Percentiles rank a stretch among this genome's conserved stretches.
phyloP scores from a whole-genome alignment of 805 yeast genomes.

The Starmerella sirachaensis region DNA sequence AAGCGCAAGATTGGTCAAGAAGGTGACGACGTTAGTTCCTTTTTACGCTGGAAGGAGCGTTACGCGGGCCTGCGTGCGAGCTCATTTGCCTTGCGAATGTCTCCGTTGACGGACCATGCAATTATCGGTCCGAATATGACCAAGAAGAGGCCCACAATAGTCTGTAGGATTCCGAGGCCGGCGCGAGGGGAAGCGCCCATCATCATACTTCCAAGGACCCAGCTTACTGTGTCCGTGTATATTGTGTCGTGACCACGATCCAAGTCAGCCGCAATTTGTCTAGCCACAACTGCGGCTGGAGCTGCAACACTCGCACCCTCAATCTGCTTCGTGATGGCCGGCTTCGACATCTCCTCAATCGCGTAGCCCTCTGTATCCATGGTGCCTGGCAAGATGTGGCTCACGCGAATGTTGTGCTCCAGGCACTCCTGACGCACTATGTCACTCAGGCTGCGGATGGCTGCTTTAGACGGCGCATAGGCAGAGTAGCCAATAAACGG shows the following conservation, averaged over 20 bases:
- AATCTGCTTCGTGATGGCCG: conserved; percentile 63
- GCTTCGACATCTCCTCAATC: conserved; percentile 74
- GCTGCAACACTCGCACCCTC: conserved; percentile 79
- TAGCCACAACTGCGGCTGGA: conserved; percentile 53
- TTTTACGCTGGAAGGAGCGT: too few species aligned
- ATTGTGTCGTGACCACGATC: conserved; percentile 57
- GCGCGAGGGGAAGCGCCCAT: conserved; percentile 22
- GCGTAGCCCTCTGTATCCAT: conserved; percentile 78
- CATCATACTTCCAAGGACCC: conserved; percentile 53
- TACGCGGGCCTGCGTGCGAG: too few species aligned
- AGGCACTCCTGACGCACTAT: conserved; percentile 69
- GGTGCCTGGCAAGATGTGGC: conserved; percentile 78
- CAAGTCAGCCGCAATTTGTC: conserved; percentile 43
- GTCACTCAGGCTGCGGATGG: conserved; percentile 62
- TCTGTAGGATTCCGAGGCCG: conserved; percentile 22
- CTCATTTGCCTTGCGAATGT: conserved; percentile 7
- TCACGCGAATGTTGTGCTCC: conserved; percentile 55
- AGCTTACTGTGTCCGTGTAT: conserved; percentile 75
- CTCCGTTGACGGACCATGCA: conserved; percentile 19
- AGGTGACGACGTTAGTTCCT: neutral
- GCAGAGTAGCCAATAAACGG: conserved; percentile 86
- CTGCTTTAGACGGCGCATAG: conserved; percentile 83
- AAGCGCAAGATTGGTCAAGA: too few species aligned
- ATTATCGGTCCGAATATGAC: conserved; percentile 21
- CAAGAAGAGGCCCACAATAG: conserved; percentile 19